phyloP scores from a whole-genome alignment of 2,329 filamentous ascomycete species.

The Raffaelea arxii region DNA sequence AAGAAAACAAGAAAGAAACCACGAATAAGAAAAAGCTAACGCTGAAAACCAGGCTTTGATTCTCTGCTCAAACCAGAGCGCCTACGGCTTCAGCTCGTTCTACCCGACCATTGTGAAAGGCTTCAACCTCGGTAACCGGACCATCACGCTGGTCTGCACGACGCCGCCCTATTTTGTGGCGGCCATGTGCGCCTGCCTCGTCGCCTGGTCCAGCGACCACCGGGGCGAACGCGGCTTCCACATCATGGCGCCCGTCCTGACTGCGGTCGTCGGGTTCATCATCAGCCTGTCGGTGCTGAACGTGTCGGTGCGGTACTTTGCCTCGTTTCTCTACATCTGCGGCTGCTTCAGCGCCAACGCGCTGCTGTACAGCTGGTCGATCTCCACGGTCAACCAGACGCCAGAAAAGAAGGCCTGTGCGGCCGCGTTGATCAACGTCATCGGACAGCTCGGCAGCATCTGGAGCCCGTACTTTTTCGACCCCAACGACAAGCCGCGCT shows the following conservation, averaged over 20 bases:
- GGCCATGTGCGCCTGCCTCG: neutral
- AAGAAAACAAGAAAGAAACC: too few species aligned
- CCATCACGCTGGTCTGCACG: neutral
- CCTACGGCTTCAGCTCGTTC: neutral
- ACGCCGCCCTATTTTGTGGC: neutral
- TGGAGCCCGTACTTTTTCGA: neutral
- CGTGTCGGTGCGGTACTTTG: neutral
- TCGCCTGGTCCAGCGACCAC: neutral
- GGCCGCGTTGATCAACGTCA: neutral
- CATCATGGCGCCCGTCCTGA: neutral
- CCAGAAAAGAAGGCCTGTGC: neutral
- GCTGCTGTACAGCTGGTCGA: neutral
- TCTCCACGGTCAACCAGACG: neutral
- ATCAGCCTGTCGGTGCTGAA: neutral
- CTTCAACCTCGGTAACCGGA: neutral
- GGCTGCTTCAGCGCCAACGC: neutral
- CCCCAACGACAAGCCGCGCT: neutral
- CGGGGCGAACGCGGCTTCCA: neutral
- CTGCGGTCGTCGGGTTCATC: neutral
- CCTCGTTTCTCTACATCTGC: neutral
- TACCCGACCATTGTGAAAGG: neutral
- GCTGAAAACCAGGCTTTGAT: neutral
- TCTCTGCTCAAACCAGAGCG: neutral
- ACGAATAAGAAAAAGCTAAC: too few species aligned
- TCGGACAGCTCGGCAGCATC: neutral